These are phyloP conservation scores for Colletotrichum spinosum DNA, from an alignment of 2,329 filamentous ascomycete species.

Conservation along the genomic window DNA sequence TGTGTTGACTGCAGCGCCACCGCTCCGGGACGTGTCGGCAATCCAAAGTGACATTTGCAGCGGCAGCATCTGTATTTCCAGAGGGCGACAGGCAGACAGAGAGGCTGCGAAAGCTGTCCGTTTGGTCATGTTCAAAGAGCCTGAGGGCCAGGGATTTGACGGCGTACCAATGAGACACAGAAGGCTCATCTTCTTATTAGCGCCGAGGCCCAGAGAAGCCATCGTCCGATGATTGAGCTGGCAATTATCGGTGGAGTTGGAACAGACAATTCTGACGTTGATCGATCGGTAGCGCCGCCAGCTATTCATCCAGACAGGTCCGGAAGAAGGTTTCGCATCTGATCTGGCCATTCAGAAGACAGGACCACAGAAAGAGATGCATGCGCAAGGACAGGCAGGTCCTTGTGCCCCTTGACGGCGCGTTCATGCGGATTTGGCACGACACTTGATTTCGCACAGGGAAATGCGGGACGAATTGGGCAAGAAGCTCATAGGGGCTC, in stretches of 20 bases:
- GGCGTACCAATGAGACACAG: conserved; percentile 1
- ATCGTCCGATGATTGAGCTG: conserved; percentile 32
- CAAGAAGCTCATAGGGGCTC: conserved; percentile 17
- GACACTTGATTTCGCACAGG: neutral
- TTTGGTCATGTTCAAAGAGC: neutral
- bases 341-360: conserved; percentile 14
- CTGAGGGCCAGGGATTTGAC: neutral
- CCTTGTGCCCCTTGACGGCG: conserved; percentile 19
- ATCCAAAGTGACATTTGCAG: conserved; percentile 17
- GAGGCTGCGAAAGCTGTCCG: neutral
- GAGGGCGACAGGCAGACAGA: neutral
- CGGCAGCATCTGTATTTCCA: conserved; percentile 11
- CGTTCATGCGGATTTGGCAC: conserved; percentile 29
- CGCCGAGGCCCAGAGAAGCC: conserved; percentile 24
- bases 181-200: conserved; percentile 13
- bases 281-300: conserved; percentile 23
- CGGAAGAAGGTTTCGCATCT: conserved; percentile 27
- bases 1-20: conserved; percentile 17
- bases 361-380: neutral
- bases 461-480: conserved; percentile 12
- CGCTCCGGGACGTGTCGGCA: conserved; percentile 20
- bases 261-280: conserved; percentile 33
- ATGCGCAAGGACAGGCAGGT: conserved; percentile 23
- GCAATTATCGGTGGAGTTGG: conserved; percentile 22
- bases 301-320: conserved; percentile 7